Evolutionary conservation across 805 yeast genomes (phyloP).

Genomic region (Kodamaea leandrae): DNA sequence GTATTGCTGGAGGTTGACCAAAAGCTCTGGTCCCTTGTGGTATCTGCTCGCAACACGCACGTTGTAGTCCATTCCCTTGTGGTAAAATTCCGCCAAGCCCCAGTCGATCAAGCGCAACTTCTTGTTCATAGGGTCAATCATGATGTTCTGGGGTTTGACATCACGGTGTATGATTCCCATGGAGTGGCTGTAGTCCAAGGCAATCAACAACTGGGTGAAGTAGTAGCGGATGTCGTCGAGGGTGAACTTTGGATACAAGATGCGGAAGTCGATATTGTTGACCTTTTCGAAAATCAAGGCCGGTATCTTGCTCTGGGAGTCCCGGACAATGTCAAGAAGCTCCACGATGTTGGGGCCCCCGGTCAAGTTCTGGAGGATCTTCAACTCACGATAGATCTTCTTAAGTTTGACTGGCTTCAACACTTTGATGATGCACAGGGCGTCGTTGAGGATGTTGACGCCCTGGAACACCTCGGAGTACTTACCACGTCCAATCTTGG

Average conservation of each 20-base stretch:
- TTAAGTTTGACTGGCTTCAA: conserved; percentile 90
- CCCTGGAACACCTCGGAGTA: conserved; percentile 95
- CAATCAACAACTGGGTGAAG: conserved; percentile 75
- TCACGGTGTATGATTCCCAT: conserved; percentile 96
- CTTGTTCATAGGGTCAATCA: conserved; percentile 80
- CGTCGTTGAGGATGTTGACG: conserved; percentile 59
- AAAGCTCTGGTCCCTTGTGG: conserved; percentile 89
- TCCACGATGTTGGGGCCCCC: conserved; percentile 82
- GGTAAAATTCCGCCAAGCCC: conserved; percentile 95
- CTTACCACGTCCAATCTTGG: conserved; percentile 88
- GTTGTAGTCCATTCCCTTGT: conserved; percentile 83
- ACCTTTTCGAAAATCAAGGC: conserved; percentile 85
- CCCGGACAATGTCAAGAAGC: conserved; percentile 77
- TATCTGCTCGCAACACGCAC: conserved; percentile 92
- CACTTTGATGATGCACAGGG: conserved; percentile 77
- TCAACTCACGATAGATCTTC: conserved; percentile 86
- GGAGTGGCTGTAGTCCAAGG: conserved; percentile 86
- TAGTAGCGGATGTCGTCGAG: conserved; percentile 77
- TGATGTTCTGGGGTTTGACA: conserved; percentile 92
- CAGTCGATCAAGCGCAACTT: conserved; percentile 84
- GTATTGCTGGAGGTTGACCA: conserved; percentile 82
- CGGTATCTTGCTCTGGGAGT: conserved; percentile 76
- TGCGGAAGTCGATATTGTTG: conserved; percentile 77
- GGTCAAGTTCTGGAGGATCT: conserved; percentile 78
- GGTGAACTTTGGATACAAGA: conserved; percentile 74